Base-by-base conservation (phyloP, 139 green algal species). In the Volvox reticuliferus region DNA sequence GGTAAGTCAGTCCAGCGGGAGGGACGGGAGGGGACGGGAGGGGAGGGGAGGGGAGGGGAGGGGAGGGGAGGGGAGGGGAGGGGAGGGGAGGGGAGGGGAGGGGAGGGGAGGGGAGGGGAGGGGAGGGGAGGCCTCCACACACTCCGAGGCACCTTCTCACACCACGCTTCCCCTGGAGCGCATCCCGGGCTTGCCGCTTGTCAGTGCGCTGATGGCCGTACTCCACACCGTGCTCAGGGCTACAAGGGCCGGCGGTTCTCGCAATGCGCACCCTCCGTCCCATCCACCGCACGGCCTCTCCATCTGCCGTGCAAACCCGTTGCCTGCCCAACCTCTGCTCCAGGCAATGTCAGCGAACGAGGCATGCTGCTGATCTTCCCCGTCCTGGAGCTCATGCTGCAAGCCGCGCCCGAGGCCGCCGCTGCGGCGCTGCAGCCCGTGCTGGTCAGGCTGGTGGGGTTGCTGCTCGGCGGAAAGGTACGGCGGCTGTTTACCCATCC, bases 321-420 rank as follows among this genome's bases (percentile, higher is more conserved):
- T n/a, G n/a, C n/a, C n/a, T n/a, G n/a, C n/a, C n/a, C n/a, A n/a
- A n/a, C n/a, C n/a, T n/a, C n/a, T n/a, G n/a, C n/a, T 79, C 24
- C 75, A 85, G 80, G 95, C 68, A 90, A 94, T 32, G 94, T 98
- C 61, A 95, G 93, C 75, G 94, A 97, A 88, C 87, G 92, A 3
- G 96, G 94, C 76, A 92, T 97, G 88, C 94, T 98, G 81, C 87
- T 96, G 78, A 79, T 95, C 65, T 76, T 97, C 65, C 95, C 94
- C 5, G 63, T 89, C 35, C 78, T 97, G 32, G 94, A 95, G 62
- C 75, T 96, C n/a, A 63, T 96, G 33, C 85, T 96, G 33, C 89
- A 93, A 12, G 37, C 93, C 0, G 84, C 90, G 1, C 90, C 91
- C 5, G 50, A 65, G 18, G 88, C 80, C 2, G 87, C 89, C 12